phyloP scores from a whole-genome alignment of 1,284 basidiomycete species.

The Trametes versicolor region DNA sequence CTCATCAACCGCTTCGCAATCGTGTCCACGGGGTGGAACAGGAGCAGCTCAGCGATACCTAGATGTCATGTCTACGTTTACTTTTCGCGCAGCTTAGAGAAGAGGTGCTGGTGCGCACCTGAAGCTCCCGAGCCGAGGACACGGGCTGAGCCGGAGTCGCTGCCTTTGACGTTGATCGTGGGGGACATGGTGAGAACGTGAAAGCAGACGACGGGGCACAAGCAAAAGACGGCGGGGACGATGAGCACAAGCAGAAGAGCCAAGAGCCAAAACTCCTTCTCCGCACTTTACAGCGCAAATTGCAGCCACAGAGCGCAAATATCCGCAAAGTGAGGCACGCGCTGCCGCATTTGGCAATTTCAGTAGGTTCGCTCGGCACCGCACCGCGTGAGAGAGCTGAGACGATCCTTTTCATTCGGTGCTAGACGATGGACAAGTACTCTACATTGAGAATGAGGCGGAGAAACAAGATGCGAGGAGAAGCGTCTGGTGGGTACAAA shows the following conservation, averaged over 20 bases:
- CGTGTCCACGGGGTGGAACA: conserved; percentile 95
- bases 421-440: conserved; percentile 4
- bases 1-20: conserved; percentile 98
- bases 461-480: background rate
- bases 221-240: conserved; percentile 3
- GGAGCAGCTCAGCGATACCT: conserved; percentile 94
- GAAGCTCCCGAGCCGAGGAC: conserved; percentile 93
- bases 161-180: conserved; percentile 66
- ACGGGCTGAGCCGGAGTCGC: conserved; percentile 92
- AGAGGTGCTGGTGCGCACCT: conserved; percentile 57
- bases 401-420: background rate
- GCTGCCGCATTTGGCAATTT: conserved; percentile 3
- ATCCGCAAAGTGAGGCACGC: conserved; percentile 10
- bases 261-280: conserved; percentile 1
- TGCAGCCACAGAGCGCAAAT: conserved; percentile 21
- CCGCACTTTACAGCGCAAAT: background rate
- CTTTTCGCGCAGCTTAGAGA: background rate
- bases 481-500: conserved; percentile 20
- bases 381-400: background rate
- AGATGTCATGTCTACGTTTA: conserved; percentile 18
- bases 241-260: conserved; percentile 7
- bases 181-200: conserved; percentile 63
- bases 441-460: conserved; percentile 9
- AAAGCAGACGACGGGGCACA: conserved; percentile 14
- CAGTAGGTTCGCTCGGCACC: conserved; percentile 4